phyloP scores from a whole-genome alignment of 306 rosid genomes.

The Echinosophora koreensis region DNA sequence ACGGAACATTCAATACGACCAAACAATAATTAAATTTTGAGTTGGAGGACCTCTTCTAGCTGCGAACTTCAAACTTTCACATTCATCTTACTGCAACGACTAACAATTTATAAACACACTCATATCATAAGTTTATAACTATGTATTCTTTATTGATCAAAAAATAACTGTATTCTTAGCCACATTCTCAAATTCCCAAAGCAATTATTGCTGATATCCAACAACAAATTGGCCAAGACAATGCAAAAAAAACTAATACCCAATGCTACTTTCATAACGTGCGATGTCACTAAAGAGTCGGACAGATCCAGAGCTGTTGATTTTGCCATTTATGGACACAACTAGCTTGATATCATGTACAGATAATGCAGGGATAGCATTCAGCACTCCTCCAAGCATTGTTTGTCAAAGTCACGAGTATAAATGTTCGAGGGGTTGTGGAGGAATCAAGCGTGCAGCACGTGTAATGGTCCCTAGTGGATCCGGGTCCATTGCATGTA shows the following conservation, averaged over 20 bases:
- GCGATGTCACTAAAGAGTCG: conserved; percentile 83
- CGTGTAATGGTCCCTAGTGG: conserved; percentile 81
- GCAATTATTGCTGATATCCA: conserved; percentile 87
- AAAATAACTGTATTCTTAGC: too few relatives aligned
- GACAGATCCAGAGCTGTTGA: conserved; percentile 79
- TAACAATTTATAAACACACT: too few relatives aligned
- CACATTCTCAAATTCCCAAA: too few relatives aligned
- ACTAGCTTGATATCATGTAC: conserved; percentile 83
- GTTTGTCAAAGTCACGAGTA: conserved; percentile 69
- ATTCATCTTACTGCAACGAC: too few relatives aligned
- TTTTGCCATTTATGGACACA: conserved; percentile 64
- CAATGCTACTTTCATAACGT: conserved; percentile 67
- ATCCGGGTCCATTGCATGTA: conserved; percentile 80
- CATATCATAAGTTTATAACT: too few relatives aligned
- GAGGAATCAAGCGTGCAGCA: conserved; percentile 84
- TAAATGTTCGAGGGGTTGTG: conserved; percentile 78
- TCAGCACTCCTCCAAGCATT: conserved; percentile 74
- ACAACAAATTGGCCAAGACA: conserved; percentile 63
- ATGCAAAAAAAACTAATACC: conserved; percentile 75
- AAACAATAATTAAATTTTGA: background rate
- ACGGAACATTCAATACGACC: background rate
- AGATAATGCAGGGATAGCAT: conserved; percentile 82
- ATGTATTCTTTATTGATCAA: too few relatives aligned
- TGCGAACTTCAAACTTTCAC: too few relatives aligned
- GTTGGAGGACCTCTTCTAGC: too few relatives aligned